Evolutionary conservation across 345 rosid species (phyloP), one percentile per base, ranked within the genome.

Genomic region (Citrus hindsii): DNA sequence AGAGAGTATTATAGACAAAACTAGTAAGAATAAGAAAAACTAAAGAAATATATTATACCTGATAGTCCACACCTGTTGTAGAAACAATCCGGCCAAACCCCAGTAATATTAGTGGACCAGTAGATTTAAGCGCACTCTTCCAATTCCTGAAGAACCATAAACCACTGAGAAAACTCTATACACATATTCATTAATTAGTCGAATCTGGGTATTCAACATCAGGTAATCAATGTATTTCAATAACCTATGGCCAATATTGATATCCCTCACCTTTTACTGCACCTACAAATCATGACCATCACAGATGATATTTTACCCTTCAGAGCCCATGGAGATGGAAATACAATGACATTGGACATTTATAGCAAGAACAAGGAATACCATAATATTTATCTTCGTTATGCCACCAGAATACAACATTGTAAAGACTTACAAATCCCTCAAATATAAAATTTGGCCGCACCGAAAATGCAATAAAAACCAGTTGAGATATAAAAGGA

Each of bases 41-140:
- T 71, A 37, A 27, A 7, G 61, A 73, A 25, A 63, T 58, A 35
- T 74, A 76, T 53, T 77, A 28, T 81, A 94, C 99, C 95, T 96
- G 99, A 88, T 96, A 94, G 80, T 96, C 92, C 58, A 94, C 91
- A 81, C 91, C 89, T 59, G 81, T 68, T 16, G 99, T 95, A 59
- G 90, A 84, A 81, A 89, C 73, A 42, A 95, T 89, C 70, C 97
- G 93, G 79, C 83, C 91, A 82, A 95, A 91, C 65, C 97, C 97
- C 46, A 95, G 83, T 27, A 91, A 40, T 30, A 93, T 77, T 55
- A 93, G 85, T 9, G 98, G 99, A 80, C 90, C 80, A 6, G 86
- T 82, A 68, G 92, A 84, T 84, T 80, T 85, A 76, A 90, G 69
- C 59, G 90, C 85, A 66, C 76, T 77, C 85, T 86, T 89, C 93